Conservation (phyloP, 768 basidiomycete genomes). For the Agrocybe chaxingu region DNA sequence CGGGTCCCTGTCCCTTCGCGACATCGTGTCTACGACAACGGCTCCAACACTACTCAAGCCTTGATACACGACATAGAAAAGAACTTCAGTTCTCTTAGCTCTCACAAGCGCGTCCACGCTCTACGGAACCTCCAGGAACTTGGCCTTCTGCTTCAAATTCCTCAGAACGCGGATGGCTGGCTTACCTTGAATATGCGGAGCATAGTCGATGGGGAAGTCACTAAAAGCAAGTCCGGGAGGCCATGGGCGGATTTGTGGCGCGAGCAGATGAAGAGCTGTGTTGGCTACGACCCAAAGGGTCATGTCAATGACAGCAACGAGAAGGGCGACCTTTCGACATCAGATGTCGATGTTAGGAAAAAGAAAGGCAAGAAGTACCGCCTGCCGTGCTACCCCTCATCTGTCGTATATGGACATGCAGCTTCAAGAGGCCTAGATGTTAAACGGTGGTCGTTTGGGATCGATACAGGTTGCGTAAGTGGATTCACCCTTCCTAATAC, state of each 20-base stretch:
- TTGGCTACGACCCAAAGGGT: slow-evolving; percentile 33
- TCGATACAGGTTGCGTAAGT: slow-evolving; percentile 86
- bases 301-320: slow-evolving; percentile 12
- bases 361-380: slow-evolving; percentile 19
- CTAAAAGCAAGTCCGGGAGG: slow-evolving; percentile 45
- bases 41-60: neutral
- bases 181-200: slow-evolving; percentile 71
- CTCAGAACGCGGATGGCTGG: slow-evolving; percentile 80
- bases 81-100: neutral
- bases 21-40: neutral
- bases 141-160: slow-evolving; percentile 60
- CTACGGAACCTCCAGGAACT: slow-evolving; percentile 65
- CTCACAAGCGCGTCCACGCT: slow-evolving; percentile 11
- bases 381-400: slow-evolving; percentile 67
- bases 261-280: slow-evolving; percentile 55
- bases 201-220: slow-evolving; percentile 41
- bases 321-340: neutral
- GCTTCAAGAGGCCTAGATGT: slow-evolving; percentile 79
- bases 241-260: slow-evolving; percentile 83
- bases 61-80: neutral
- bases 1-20: slow-evolving; percentile 42
- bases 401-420: slow-evolving; percentile 85
- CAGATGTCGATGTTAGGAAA: slow-evolving; percentile 1
- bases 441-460: slow-evolving; percentile 78
- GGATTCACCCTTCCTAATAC: neutral